phyloP scores from a whole-genome alignment of 1,284 basidiomycete species.

The Ceratobasidium sp. region DNA sequence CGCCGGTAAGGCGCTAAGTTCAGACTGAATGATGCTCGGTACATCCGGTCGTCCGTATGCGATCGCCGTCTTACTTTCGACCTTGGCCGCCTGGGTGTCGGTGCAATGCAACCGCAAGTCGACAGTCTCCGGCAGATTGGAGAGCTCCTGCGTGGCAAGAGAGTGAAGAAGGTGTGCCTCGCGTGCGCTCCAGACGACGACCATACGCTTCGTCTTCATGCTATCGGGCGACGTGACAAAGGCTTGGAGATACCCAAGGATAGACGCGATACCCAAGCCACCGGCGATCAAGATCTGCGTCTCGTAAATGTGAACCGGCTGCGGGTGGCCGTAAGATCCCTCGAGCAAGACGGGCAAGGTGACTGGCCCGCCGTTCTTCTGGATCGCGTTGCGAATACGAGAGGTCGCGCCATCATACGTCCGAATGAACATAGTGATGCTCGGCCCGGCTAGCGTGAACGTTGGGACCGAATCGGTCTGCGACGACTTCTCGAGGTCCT shows the following conservation, averaged over 20 bases:
- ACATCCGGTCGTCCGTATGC: not conserved
- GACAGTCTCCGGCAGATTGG: constrained; percentile 3
- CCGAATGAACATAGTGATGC: constrained; percentile 34
- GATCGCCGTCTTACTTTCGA: not conserved
- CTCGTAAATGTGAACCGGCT: constrained; percentile 31
- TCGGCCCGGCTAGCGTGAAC: not conserved
- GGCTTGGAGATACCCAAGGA: constrained; percentile 16
- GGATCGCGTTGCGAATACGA: not conserved
- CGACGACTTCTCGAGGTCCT: constrained; percentile 2
- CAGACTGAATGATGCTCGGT: not conserved
- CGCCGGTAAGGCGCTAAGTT: not conserved
- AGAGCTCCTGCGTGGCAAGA: not conserved
- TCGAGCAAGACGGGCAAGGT: constrained; percentile 25
- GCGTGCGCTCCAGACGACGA: constrained; percentile 35
- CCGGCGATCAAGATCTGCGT: constrained; percentile 31
- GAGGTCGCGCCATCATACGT: constrained; percentile 3
- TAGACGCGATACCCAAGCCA: constrained; percentile 30
- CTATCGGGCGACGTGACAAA: constrained; percentile 18
- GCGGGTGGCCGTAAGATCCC: constrained; percentile 35
- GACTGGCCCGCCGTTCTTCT: not conserved
- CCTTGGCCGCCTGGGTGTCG: not conserved
- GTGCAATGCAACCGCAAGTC: constrained; percentile 30
- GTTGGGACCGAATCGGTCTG: not conserved
- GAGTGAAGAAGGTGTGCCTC: constrained; percentile 21
- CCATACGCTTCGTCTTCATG: not conserved